Percentiles rank a stretch among this genome's conserved stretches.
Evolutionary conservation across 305 asterid genomes (phyloP).

Genomic region (Rubia tinctorum): DNA sequence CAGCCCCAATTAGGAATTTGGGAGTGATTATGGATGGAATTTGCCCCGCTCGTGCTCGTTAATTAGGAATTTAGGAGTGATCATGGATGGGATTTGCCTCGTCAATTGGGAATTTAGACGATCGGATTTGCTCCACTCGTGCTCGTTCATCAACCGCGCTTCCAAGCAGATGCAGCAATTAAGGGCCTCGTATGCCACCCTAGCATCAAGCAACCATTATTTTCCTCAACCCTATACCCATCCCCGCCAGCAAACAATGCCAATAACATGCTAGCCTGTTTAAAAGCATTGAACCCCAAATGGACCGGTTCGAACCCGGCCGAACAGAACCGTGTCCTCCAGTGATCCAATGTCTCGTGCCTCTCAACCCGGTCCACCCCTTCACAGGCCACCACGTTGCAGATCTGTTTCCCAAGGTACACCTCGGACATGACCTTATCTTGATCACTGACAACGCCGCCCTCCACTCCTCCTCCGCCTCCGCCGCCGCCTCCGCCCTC

Average conservation of each 20-base stretch:
- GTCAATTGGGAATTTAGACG: too few relatives aligned
- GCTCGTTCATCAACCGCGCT: constrained; percentile 38
- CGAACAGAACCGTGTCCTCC: constrained; percentile 53
- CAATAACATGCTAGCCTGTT: constrained; percentile 78
- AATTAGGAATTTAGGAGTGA: background rate
- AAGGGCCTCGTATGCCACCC: constrained; percentile 96
- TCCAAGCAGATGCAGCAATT: constrained; percentile 94
- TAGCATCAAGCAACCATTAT: constrained; percentile 77
- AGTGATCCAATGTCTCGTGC: constrained; percentile 76
- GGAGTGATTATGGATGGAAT: background rate
- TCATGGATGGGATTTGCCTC: background rate
- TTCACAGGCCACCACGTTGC: constrained; percentile 87
- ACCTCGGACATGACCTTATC: constrained; percentile 90
- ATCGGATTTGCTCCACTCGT: background rate
- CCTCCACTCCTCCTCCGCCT: constrained; percentile 16
- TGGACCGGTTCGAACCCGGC: constrained; percentile 69
- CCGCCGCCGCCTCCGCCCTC: constrained; percentile 57
- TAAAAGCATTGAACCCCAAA: constrained; percentile 79
- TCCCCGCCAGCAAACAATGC: constrained; percentile 83
- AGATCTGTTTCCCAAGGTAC: constrained; percentile 80
- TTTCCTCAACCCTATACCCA: constrained; percentile 89
- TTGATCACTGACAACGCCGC: constrained; percentile 39
- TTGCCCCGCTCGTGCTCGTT: background rate
- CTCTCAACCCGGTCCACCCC: constrained; percentile 91
- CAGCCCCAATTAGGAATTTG: background rate